These are phyloP conservation scores for Chlorella sp. DNA, from an alignment of 139 green algal species.

Conservation along the genomic window DNA sequence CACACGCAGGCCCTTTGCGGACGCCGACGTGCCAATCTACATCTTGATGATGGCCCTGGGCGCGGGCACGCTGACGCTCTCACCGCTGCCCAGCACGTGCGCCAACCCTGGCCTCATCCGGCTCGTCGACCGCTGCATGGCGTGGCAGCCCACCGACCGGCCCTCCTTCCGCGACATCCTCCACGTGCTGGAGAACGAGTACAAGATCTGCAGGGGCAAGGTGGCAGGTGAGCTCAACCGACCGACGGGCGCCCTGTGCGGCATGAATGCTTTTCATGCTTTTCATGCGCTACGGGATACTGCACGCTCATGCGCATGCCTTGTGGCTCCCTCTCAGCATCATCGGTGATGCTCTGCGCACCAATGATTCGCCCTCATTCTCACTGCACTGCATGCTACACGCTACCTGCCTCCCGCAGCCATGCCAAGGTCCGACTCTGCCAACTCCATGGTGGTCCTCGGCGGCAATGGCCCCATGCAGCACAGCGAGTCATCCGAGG, in stretches of 20 bases:
- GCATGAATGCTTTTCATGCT: too few species aligned
- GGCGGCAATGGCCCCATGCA: background rate
- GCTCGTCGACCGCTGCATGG: conserved; percentile 26
- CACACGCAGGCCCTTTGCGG: conserved; percentile 36
- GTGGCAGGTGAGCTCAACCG: conserved; percentile 8
- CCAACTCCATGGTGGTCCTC: background rate
- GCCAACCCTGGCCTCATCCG: background rate
- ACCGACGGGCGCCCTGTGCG: too few species aligned
- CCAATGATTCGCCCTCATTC: background rate
- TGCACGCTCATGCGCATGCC: too few species aligned
- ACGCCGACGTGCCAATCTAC: conserved; percentile 41
- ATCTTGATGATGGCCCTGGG: conserved; percentile 43
- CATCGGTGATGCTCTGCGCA: background rate
- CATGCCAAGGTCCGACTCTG: background rate
- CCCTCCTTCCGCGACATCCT: conserved; percentile 46
- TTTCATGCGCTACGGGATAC: too few species aligned
- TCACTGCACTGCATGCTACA: background rate
- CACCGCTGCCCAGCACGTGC: background rate
- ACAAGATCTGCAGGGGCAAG: conserved; percentile 28
- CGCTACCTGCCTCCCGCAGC: background rate
- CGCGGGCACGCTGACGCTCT: conserved; percentile 26
- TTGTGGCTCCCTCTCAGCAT: background rate
- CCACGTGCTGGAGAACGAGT: conserved; percentile 41
- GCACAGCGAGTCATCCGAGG: background rate
- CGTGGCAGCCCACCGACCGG: conserved; percentile 21